phyloP scores from a whole-genome alignment of 345 rosid species.

The Eucalyptus cloeziana region DNA sequence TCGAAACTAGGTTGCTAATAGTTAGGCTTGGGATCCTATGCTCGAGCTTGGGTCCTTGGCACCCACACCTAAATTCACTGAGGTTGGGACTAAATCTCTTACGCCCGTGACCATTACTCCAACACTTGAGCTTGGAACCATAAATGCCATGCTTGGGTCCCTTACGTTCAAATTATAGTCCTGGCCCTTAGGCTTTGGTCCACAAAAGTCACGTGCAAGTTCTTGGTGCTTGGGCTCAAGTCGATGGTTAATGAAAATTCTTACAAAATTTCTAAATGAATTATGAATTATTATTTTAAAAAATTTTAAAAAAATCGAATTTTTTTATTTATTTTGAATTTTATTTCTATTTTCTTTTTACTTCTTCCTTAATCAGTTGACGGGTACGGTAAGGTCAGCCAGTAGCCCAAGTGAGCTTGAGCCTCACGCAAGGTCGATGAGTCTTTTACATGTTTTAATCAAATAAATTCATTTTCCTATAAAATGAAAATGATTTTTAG shows the following conservation, averaged over 20 bases:
- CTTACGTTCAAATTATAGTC: fast-evolving
- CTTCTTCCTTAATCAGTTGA: fast-evolving
- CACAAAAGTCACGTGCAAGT: fast-evolving
- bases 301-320: fast-evolving
- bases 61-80: fast-evolving
- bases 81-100: fast-evolving
- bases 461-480: no score
- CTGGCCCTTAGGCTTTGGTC: fast-evolving
- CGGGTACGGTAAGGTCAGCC: fast-evolving
- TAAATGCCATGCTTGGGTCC: neutral
- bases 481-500: no score
- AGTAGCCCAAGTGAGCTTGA: neutral
- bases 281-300: fast-evolving
- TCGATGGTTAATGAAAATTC: no score
- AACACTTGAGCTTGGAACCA: neutral
- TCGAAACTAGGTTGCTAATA: fast-evolving
- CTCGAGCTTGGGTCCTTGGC: fast-evolving
- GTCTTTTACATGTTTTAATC: no score
- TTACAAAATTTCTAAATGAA: no score
- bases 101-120: fast-evolving
- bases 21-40: neutral
- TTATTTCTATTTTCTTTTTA: no score
- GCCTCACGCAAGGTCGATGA: no score
- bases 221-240: fast-evolving
- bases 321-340: no score